Conservation (phyloP, 768 basidiomycete species). For the Mycena crocata region DNA sequence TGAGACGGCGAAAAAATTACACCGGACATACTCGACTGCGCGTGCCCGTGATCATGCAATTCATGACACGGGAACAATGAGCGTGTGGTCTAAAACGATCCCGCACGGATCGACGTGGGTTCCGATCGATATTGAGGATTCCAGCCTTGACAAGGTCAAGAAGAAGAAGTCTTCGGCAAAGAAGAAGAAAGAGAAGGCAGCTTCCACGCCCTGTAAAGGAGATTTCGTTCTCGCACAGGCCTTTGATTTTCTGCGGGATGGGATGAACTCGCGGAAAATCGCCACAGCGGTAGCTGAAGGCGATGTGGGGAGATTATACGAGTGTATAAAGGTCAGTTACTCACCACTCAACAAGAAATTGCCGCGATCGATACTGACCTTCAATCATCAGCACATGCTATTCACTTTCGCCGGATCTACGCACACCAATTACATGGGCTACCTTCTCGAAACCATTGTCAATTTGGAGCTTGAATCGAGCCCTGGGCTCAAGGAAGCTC, state of each 20-base stretch:
- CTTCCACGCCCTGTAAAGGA: slow-evolving; percentile 17
- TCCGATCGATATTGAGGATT: neutral
- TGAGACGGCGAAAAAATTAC: neutral
- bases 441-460: slow-evolving; percentile 46
- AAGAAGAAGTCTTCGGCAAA: neutral
- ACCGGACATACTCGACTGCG: slow-evolving; percentile 3
- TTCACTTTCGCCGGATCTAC: slow-evolving; percentile 49
- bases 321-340: slow-evolving; percentile 42
- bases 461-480: slow-evolving; percentile 44
- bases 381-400: slow-evolving; percentile 37
- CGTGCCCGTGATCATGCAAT: slow-evolving; percentile 12
- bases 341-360: too few relatives aligned
- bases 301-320: slow-evolving; percentile 47
- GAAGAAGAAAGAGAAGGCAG: neutral
- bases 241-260: slow-evolving; percentile 40
- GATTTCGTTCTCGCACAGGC: slow-evolving; percentile 41
- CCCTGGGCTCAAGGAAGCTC: slow-evolving; percentile 33
- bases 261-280: slow-evolving; percentile 40
- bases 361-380: too few relatives aligned
- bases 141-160: neutral
- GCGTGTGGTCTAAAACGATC: slow-evolving; percentile 3
- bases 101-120: neutral
- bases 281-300: slow-evolving; percentile 44
- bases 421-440: slow-evolving; percentile 47
- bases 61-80: neutral